Conservation (phyloP, 495 filamentous ascomycete genomes). For the Diplogelasinospora grovesii region DNA sequence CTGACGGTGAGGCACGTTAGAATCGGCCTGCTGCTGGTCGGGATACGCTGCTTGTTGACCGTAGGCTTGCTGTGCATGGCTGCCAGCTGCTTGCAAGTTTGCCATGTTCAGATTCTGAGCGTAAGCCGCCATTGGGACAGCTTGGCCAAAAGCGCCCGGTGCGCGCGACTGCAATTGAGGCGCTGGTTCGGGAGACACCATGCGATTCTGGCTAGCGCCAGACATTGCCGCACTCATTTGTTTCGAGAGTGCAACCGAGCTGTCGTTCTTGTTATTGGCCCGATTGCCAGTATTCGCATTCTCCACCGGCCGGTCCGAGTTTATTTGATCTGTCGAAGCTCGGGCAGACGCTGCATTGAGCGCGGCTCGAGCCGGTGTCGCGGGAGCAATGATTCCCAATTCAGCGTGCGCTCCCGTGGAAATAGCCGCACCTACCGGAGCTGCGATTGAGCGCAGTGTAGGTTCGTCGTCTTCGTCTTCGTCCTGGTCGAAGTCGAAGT, state of each 20-base stretch:
- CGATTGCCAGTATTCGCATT: background rate
- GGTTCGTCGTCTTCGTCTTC: background rate
- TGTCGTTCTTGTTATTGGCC: background rate
- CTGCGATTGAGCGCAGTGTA: no score
- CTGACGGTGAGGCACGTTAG: conserved; percentile 20
- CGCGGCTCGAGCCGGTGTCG: no score
- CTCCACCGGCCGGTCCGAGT: no score
- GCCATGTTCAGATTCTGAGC: conserved; percentile 21
- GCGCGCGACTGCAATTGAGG: background rate
- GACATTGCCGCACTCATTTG: no score
- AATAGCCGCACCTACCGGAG: no score
- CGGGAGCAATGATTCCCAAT: no score
- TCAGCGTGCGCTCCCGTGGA: background rate
- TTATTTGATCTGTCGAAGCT: no score
- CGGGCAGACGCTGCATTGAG: no score
- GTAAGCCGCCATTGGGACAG: conserved; percentile 32
- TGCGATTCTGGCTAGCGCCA: background rate
- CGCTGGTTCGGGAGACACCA: no score
- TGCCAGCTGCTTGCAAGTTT: conserved; percentile 18
- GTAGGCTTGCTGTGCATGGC: conserved; percentile 17
- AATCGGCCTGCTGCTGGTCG: conserved; percentile 9
- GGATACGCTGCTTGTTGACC: conserved; percentile 11
- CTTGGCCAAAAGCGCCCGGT: conserved; percentile 12
- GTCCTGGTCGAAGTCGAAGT: conserved; percentile 19
- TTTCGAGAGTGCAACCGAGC: no score